Evolutionary conservation across 1,284 basidiomycete species (phyloP).

Genomic region (Naganishia sp.): DNA sequence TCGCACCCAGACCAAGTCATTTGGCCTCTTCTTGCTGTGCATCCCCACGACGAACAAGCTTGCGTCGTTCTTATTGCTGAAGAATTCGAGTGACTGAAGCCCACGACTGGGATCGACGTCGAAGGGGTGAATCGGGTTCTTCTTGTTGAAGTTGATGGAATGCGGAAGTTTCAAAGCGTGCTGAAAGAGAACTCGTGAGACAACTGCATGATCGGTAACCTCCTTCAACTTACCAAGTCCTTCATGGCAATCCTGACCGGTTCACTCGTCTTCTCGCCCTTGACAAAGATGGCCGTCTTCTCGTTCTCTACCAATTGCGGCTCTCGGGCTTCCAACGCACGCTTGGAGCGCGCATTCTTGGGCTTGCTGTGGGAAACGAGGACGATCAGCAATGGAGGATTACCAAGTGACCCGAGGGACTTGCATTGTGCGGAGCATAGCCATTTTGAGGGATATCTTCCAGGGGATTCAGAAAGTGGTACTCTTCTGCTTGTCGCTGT

Average conservation of each 20-base stretch:
- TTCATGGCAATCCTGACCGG: constrained; percentile 77
- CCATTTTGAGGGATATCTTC: constrained; percentile 11
- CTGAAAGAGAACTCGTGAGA: constrained; percentile 54
- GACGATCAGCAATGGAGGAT: not conserved
- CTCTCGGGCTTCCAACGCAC: constrained; percentile 81
- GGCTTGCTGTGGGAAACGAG: constrained; percentile 68
- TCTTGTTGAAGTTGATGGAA: constrained; percentile 90
- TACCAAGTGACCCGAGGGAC: not conserved
- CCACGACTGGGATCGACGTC: constrained; percentile 60
- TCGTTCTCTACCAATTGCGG: constrained; percentile 87
- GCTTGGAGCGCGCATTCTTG: constrained; percentile 95
- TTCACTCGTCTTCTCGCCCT: constrained; percentile 82
- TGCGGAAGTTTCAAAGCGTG: constrained; percentile 88
- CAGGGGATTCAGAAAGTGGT: not conserved
- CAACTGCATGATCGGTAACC: not conserved
- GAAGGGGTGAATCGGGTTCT: constrained; percentile 89
- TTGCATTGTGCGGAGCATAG: constrained; percentile 32
- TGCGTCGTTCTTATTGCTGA: constrained; percentile 92
- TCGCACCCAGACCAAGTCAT: constrained; percentile 81
- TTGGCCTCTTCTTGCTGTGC: constrained; percentile 90
- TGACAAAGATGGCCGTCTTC: constrained; percentile 82
- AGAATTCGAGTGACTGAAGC: constrained; percentile 80
- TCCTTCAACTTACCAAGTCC: constrained; percentile 70
- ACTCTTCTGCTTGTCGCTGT: not conserved
- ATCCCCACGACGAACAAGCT: constrained; percentile 87